Evolutionary conservation across 2,329 filamentous ascomycete species (phyloP), one percentile per base, ranked within the genome.

Genomic region (Alternaria longipes): DNA sequence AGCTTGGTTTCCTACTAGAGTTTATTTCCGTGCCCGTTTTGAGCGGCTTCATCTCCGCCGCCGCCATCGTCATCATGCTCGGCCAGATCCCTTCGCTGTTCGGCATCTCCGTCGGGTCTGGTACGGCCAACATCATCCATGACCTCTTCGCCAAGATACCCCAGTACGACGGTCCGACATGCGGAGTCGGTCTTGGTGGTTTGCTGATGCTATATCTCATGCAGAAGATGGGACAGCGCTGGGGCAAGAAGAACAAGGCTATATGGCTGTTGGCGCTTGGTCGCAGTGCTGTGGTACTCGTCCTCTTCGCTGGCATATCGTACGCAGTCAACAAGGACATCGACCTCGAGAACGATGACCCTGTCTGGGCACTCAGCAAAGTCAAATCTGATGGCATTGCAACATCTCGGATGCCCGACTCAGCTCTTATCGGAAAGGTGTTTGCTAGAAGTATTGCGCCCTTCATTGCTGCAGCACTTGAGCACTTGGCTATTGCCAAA

Each of bases 21-120:
- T 90, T 89, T 67, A 86, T 90, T 65, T 89, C 88, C 0, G 82
- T 88, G 1, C 88, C 88, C 0, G 86, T 90, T 1, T 81, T 90
- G 0, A 87, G 82, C 7, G 88, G 88, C 5, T 90, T 90, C 78
- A 89, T 90, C 66, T 88, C 87, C 0, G 87, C 88, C 2, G 87
- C 88, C 1, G 88, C 87, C 34, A 85, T 90, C 49, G 88, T 87
- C 30, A 90, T 90, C 69, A 84, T 86, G 22, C 84, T 89, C 51
- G 87, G 86, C n/a, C 88, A 90, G 71, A 83, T 90, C 57, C 85
- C 83, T 4, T 85, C 85, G 1, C 82, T 90, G 0, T 83, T 90
- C 2, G 88, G 88, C 9, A 82, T 79, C 9, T 79, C 81, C 26
- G 81, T 86, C 1, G 81, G 84, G 3, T 81, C 81, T 26, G 84